Evolutionary conservation across 2,329 filamentous ascomycete genomes (phyloP).

Genomic region (Aureobasidium lini): DNA sequence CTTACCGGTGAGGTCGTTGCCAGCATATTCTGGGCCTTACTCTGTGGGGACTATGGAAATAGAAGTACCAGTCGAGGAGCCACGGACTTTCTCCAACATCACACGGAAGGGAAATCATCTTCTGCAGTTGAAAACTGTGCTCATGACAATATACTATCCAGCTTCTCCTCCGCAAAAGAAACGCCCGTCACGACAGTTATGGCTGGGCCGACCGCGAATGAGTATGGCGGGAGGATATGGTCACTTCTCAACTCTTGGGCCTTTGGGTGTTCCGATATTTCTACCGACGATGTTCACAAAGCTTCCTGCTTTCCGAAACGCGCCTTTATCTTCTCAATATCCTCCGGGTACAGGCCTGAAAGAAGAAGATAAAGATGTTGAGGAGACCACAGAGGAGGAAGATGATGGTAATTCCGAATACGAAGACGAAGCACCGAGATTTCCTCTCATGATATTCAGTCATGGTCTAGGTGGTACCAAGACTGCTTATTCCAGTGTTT

Average conservation of each 20-base stretch:
- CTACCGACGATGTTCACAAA: slow-evolving; percentile 57
- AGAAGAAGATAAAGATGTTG: slow-evolving; percentile 32
- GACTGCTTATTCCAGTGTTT: slow-evolving; percentile 55
- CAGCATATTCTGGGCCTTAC: slow-evolving; percentile 47
- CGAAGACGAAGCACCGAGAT: slow-evolving; percentile 37
- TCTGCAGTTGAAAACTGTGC: slow-evolving; percentile 50
- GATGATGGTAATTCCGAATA: not conserved
- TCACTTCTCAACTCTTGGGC: slow-evolving; percentile 49
- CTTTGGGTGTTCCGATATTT: slow-evolving; percentile 46
- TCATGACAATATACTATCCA: slow-evolving; percentile 61
- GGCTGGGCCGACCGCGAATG: slow-evolving; percentile 53
- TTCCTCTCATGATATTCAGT: slow-evolving; percentile 59
- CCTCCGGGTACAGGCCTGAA: slow-evolving; percentile 36
- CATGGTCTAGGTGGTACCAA: slow-evolving; percentile 58
- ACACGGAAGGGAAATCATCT: slow-evolving; percentile 41
- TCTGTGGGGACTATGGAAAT: slow-evolving; percentile 44
- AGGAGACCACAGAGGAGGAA: not conserved
- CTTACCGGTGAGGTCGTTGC: slow-evolving; percentile 39
- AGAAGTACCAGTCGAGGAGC: slow-evolving; percentile 44
- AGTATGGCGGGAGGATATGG: slow-evolving; percentile 54
- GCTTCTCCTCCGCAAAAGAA: slow-evolving; percentile 33
- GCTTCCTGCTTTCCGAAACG: slow-evolving; percentile 56
- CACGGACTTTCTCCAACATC: slow-evolving; percentile 44
- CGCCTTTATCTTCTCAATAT: slow-evolving; percentile 45
- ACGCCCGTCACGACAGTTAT: slow-evolving; percentile 49